Percentiles rank a stretch among this genome's conserved stretches.
Conservation (phyloP, 2,329 filamentous ascomycete species). For the Macroventuria anomochaeta region DNA sequence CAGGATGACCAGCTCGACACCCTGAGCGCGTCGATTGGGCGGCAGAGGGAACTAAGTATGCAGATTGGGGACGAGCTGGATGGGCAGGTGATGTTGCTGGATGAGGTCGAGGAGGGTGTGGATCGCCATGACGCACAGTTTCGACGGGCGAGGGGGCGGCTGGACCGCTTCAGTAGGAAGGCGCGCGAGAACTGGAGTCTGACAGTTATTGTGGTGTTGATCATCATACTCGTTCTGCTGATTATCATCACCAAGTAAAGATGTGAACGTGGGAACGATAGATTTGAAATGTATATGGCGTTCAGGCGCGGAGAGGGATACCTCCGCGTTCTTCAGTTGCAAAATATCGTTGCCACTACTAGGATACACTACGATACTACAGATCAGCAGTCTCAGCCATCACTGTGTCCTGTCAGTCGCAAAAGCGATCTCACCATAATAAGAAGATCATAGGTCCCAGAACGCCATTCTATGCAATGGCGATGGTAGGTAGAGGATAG, state of each 20-base stretch:
- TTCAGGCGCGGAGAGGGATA: not conserved
- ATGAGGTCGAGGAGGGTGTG: slow-evolving; percentile 83
- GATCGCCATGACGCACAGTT: slow-evolving; percentile 81
- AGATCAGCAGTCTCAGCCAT: slow-evolving; percentile 1
- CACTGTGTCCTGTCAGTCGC: not conserved
- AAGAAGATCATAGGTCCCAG: slow-evolving; percentile 7
- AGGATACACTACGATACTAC: slow-evolving; percentile 16
- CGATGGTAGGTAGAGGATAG: slow-evolving; percentile 8
- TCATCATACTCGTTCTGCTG: slow-evolving; percentile 80
- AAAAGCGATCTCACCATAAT: slow-evolving; percentile 3
- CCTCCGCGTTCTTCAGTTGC: not conserved
- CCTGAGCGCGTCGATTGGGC: slow-evolving; percentile 82
- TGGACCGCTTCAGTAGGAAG: slow-evolving; percentile 74
- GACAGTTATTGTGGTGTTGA: slow-evolving; percentile 78
- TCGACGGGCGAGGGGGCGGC: slow-evolving; percentile 72
- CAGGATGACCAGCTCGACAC: slow-evolving; percentile 94
- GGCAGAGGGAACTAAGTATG: slow-evolving; percentile 91
- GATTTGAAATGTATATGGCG: not conserved
- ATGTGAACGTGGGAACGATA: not conserved
- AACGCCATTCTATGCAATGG: slow-evolving; percentile 35
- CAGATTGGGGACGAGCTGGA: slow-evolving; percentile 97
- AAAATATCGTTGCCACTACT: slow-evolving; percentile 2
- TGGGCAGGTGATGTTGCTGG: slow-evolving; percentile 84
- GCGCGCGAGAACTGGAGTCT: slow-evolving; percentile 89
- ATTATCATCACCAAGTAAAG: slow-evolving; percentile 67